Base-by-base conservation (phyloP, 257 asterid species). In the Scutellaria galericulata region DNA sequence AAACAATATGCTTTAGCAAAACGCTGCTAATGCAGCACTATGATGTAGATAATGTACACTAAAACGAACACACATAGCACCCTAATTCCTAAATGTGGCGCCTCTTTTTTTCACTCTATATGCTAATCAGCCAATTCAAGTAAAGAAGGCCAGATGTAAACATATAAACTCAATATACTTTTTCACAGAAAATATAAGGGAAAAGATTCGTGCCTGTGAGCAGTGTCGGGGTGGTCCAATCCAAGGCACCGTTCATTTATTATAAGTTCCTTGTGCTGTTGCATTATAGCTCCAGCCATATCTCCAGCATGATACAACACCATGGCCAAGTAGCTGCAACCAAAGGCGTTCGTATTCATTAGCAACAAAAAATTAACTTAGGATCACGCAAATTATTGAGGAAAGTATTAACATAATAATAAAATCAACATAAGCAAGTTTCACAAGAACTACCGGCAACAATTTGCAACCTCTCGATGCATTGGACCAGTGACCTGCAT, bases 211-310 rank as follows among this genome's bases (percentile, higher is more conserved):
- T 59, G 75, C 99, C 99, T 95, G 89, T 95, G 98, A 70, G 99
- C 98, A 62, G 99, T 95, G 81, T 95, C 98, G 18, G 99, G 98
- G 81, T 95, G 99, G 75, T 95, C 99, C 65, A 87, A 82, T 41
- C 99, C 99, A 71, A 95, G 97, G 82, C 98, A 95, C 45, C 99
- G 94, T 75, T 95, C 99, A 66, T 95, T 95, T 76, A 95, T 95
- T 81, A 95, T 90, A 54, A 92, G 91, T 81, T 95, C 99, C 87
- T 90, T 92, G 84, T 95, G 99, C 66, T 92, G 99, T 82, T 95
- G 98, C 88, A 86, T 86, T 76, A 95, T 92, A 56, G 98, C 99
- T 71, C 92, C 96, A 80, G 90, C 92, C 95, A 90, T 92, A 84
- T 95, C 99, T 75, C 99, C 99, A 45, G 97, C 99, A 79, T 95